A percentile compares a stretch with the other conserved stretches of the same genome.
These are phyloP conservation scores for Diplotaxis tenuifolia DNA, from an alignment of 345 rosid species.

Conservation along the genomic window DNA sequence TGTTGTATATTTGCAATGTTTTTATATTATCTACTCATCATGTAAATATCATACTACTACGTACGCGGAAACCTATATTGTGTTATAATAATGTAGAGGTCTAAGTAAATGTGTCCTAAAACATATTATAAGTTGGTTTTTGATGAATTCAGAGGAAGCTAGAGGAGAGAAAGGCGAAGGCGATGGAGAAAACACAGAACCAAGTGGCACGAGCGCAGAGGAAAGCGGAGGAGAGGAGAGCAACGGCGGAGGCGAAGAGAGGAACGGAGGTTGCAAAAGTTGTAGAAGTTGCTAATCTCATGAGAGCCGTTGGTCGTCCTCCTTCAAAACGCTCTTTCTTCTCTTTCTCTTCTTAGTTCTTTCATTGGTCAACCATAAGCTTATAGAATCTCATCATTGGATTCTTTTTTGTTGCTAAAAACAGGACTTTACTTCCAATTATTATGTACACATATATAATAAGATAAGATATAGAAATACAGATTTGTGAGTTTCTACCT, in stretches of 20 bases:
- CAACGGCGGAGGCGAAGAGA: constrained; percentile 81
- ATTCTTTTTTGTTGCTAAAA: not conserved
- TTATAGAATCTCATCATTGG: not conserved
- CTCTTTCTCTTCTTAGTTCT: constrained; percentile 32
- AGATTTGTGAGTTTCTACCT: not conserved
- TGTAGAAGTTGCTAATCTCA: constrained; percentile 72
- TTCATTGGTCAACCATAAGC: not conserved
- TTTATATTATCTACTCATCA: not conserved
- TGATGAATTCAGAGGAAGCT: constrained; percentile 56
- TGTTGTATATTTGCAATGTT: not conserved
- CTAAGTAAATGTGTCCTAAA: not conserved
- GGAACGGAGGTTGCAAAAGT: constrained; percentile 76
- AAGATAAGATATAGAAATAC: not conserved
- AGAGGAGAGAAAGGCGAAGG: constrained; percentile 81
- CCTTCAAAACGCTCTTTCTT: constrained; percentile 81
- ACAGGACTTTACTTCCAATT: not conserved
- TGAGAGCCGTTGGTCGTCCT: constrained; percentile 84
- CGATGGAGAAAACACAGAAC: constrained; percentile 88
- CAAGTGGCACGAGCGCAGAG: constrained; percentile 68
- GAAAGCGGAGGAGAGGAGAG: constrained; percentile 88
- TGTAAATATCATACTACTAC: not conserved
- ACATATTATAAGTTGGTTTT: not conserved
- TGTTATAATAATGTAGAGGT: not conserved
- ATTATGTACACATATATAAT: not conserved
- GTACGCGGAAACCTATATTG: not conserved